These are phyloP conservation scores for Pilasporangium apinafurcum DNA, from an alignment of 352 stramenopile genomes.

Conservation along the genomic window DNA sequence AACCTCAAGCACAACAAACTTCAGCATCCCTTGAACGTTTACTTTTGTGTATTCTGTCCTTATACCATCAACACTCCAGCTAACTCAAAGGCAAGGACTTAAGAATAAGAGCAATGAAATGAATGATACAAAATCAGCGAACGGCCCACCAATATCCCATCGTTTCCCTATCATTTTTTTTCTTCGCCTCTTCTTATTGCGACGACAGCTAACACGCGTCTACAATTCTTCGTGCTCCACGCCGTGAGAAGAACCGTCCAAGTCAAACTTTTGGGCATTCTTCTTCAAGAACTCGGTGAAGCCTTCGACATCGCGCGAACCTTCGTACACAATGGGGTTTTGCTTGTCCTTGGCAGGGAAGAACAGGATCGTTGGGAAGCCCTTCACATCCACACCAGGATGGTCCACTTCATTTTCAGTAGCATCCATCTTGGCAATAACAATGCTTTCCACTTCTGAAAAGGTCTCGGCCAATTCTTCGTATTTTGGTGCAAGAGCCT, in stretches of 20 bases:
- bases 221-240: slow-evolving; percentile 64
- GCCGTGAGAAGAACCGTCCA: slow-evolving; percentile 54
- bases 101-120: too few relatives aligned
- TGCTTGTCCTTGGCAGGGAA: slow-evolving; percentile 89
- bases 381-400: slow-evolving; percentile 83
- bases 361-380: slow-evolving; percentile 95
- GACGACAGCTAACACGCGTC: slow-evolving; percentile 6
- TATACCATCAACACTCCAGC: too few relatives aligned
- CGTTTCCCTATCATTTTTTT: slow-evolving; percentile 5
- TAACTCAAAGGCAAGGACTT: too few relatives aligned
- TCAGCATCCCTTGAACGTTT: too few relatives aligned
- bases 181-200: not conserved
- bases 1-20: too few relatives aligned
- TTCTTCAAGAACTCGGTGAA: slow-evolving; percentile 87
- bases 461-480: slow-evolving; percentile 88
- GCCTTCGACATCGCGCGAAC: slow-evolving; percentile 72
- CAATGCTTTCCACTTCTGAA: slow-evolving; percentile 83
- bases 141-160: too few relatives aligned
- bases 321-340: slow-evolving; percentile 84
- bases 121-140: too few relatives aligned
- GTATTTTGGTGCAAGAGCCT: slow-evolving; percentile 86
- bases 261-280: slow-evolving; percentile 79
- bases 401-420: slow-evolving; percentile 95
- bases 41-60: too few relatives aligned
- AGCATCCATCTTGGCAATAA: slow-evolving; percentile 95